Percentiles rank a stretch among this genome's conserved stretches.
Conservation (phyloP, 441 rosid genomes). For the Adansonia rubrostipa region DNA sequence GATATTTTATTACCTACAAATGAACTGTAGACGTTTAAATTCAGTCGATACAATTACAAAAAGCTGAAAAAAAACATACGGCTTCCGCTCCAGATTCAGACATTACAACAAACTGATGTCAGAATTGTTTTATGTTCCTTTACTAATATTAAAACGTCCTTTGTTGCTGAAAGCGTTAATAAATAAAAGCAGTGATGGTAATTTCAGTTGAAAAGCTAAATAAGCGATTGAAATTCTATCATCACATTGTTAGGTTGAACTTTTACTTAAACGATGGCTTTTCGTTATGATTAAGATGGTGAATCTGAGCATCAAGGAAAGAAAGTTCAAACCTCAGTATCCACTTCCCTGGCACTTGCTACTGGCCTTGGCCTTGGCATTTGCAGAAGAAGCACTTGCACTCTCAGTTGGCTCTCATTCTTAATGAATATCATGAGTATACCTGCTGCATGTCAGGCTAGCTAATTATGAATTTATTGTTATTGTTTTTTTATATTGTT, state of each 20-base stretch:
- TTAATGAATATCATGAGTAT: conserved; percentile 91
- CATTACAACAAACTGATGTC: conserved; percentile 72
- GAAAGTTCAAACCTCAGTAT: conserved; percentile 68
- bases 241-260: background rate
- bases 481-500: background rate
- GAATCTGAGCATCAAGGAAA: conserved; percentile 41
- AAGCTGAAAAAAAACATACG: conserved; percentile 21
- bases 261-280: background rate
- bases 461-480: conserved; percentile 25
- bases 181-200: conserved; percentile 36
- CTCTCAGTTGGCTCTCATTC: conserved; percentile 75
- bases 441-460: conserved; percentile 70
- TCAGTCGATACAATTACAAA: background rate
- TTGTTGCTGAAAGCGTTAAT: conserved; percentile 76
- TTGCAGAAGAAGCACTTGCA: conserved; percentile 55
- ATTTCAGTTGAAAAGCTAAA: background rate
- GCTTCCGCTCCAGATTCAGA: conserved; percentile 16
- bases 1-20: too few species aligned
- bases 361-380: conserved; percentile 69
- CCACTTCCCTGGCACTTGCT: conserved; percentile 85
- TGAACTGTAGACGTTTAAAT: background rate
- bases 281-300: conserved; percentile 34
- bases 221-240: background rate
- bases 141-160: conserved; percentile 88
- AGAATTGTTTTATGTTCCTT: conserved; percentile 81